A percentile compares a stretch with the other conserved stretches of the same genome.
Conservation (phyloP, 306 rosid genomes). For the Bauhinia variegata region DNA sequence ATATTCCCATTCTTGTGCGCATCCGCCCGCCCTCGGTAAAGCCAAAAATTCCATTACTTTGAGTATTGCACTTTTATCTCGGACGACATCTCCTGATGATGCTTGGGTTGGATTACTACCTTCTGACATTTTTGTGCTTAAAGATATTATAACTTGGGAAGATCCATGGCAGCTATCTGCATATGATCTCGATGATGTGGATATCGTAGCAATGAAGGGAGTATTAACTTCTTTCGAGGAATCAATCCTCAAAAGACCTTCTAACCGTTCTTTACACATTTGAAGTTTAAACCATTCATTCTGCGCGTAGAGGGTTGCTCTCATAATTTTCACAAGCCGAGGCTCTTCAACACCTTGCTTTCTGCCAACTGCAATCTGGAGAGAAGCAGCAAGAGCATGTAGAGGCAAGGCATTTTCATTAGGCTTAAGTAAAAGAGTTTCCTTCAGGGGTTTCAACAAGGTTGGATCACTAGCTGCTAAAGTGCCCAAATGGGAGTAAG, state of each 20-base stretch:
- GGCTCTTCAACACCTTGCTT: slow-evolving; percentile 96
- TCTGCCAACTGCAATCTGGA: slow-evolving; percentile 91
- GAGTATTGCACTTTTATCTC: slow-evolving; percentile 87
- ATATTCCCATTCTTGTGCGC: slow-evolving; percentile 89
- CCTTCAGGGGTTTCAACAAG: slow-evolving; percentile 84
- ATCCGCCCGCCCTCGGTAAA: slow-evolving; percentile 96
- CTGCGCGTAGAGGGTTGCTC: slow-evolving; percentile 77
- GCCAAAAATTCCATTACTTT: slow-evolving; percentile 99
- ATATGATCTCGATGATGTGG: slow-evolving; percentile 60
- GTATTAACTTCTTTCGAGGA: slow-evolving; percentile 77
- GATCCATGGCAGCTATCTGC: slow-evolving; percentile 89
- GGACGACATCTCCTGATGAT: slow-evolving; percentile 68
- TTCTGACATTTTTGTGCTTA: slow-evolving; percentile 71
- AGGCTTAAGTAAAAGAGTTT: slow-evolving; percentile 83
- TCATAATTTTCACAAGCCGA: slow-evolving; percentile 92
- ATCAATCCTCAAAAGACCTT: slow-evolving; percentile 79
- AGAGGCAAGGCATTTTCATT: slow-evolving; percentile 85
- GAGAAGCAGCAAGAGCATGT: slow-evolving; percentile 88
- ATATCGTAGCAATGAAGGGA: slow-evolving; percentile 54
- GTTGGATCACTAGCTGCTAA: slow-evolving; percentile 81
- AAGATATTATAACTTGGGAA: slow-evolving; percentile 77
- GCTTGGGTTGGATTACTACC: slow-evolving; percentile 85
- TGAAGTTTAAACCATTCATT: slow-evolving; percentile 97
- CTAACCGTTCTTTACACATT: slow-evolving; percentile 95
- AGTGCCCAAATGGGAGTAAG: slow-evolving; percentile 91